Percentiles rank a stretch among this genome's conserved stretches.
These are phyloP conservation scores for Solanum pimpinellifolium DNA, from an alignment of 257 asterid genomes.

Conservation along the genomic window DNA sequence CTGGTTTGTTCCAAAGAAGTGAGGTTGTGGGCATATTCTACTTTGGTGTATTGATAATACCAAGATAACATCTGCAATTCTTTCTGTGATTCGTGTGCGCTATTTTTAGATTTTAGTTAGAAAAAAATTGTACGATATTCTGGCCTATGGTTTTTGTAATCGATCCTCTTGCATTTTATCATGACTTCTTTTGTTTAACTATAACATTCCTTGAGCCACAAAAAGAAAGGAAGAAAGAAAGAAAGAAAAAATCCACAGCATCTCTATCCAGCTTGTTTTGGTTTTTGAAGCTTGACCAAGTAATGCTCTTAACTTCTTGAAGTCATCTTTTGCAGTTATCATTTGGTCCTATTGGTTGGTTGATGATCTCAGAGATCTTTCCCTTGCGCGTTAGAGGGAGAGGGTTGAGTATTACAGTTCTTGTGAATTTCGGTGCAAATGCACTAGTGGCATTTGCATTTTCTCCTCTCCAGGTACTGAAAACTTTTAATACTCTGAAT, in stretches of 20 bases:
- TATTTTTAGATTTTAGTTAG: not conserved
- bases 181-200: not conserved
- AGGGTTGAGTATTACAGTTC: conserved; percentile 83
- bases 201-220: not conserved
- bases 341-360: conserved; percentile 98
- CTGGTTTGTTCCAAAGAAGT: not conserved
- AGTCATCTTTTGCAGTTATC: conserved; percentile 51
- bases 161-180: not conserved
- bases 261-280: not conserved
- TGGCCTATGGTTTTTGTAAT: not conserved
- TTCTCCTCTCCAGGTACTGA: conserved; percentile 73
- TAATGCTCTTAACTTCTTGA: not conserved
- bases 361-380: conserved; percentile 89
- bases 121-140: not conserved
- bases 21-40: not conserved
- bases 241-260: not conserved
- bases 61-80: not conserved
- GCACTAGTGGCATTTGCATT: conserved; percentile 89
- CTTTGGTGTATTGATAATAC: not conserved
- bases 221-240: no score
- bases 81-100: not conserved
- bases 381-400: conserved; percentile 89
- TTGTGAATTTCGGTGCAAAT: conserved; percentile 77
- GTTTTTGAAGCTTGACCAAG: not conserved
- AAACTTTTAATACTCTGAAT: not conserved